Base-by-base conservation (phyloP, 164 flowering plant species). In the Nymphaea colorata region DNA sequence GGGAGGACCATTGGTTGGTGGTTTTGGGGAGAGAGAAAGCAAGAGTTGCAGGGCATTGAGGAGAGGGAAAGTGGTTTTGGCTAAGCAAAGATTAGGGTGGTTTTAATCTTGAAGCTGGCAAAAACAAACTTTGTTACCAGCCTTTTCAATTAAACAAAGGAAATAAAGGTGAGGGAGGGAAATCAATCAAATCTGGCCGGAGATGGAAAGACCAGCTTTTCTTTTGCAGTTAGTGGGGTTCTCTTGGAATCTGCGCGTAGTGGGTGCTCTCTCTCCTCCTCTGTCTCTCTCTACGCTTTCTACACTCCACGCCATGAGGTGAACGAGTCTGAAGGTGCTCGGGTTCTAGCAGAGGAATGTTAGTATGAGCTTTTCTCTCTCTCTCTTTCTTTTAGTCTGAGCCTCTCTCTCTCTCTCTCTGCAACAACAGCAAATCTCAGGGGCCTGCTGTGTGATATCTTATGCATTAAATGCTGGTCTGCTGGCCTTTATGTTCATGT, bases 401-500 rank as follows among this genome's bases (percentile, higher is more conserved):
- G 53, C 2, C 53, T 45, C 7, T 45, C 53, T 45, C 53, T 45
- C 11, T 45, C 53, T 47, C 55, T 47, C 55, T 47, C 55, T 47
- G 2, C 55, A 47, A 7, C 57, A 51, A 8, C 14, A 51, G 57
- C 57, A 51, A 51, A 51, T 15, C 57, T 51, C 12, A 47, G 12
- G 55, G 55, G 7, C 55, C 36, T 25, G 36, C 36, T 25, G 36
- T 25, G 36, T 25, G 36, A 25, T 25, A 25, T 25, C n/a, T n/a
- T 25, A 25, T 25, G 36, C 36, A 25, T 25, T 25, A 25, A 25
- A 25, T 25, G 36, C 36, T 25, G 12, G 16, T 55, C 12, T 55
- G 59, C 59, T 55, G 59, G 59, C 16, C 1, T 55, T 1, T 2
- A 53, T 81, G 15, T 3, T 82, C 73, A 68, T 85, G 61, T 25